A percentile compares a stretch with the other conserved stretches of the same genome.
Conservation (phyloP, 106 monocot genomes). For the Dioscorea zingiberensis region DNA sequence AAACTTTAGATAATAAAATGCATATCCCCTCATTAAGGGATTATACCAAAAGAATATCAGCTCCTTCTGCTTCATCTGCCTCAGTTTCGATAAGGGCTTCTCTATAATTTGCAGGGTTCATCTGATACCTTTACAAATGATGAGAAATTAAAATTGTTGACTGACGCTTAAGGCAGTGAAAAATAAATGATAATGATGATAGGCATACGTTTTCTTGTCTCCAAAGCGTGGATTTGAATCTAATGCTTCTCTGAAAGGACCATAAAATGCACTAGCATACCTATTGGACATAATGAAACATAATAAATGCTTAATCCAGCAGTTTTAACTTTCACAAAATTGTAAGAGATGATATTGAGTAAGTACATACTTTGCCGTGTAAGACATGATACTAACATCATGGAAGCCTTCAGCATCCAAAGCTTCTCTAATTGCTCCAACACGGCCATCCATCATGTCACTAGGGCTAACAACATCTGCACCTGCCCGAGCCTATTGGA, state of each 20-base stretch:
- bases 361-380: slow-evolving; percentile 83
- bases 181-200: background rate
- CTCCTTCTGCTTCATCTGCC: slow-evolving; percentile 83
- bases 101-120: slow-evolving; percentile 96
- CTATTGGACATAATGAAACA: slow-evolving; percentile 22
- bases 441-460: slow-evolving; percentile 99
- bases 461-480: slow-evolving; percentile 99
- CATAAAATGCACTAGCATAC: slow-evolving; percentile 99
- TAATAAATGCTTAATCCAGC: background rate
- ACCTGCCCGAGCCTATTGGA: slow-evolving; percentile 74
- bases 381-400: slow-evolving; percentile 97
- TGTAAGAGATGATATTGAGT: background rate
- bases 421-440: slow-evolving; percentile 75
- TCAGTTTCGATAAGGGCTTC: slow-evolving; percentile 84
- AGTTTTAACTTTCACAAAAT: background rate
- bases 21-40: background rate
- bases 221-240: slow-evolving; percentile 99
- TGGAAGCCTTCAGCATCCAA: slow-evolving; percentile 89
- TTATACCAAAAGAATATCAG: slow-evolving; percentile 85
- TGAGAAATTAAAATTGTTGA: slow-evolving; percentile 10
- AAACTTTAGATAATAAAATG: too few relatives aligned
- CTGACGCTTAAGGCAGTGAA: background rate
- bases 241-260: slow-evolving; percentile 97
- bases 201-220: slow-evolving; percentile 94
- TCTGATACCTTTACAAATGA: slow-evolving; percentile 70